Percentiles rank a stretch among this genome's conserved stretches.
Evolutionary conservation across 805 yeast genomes (phyloP).

Genomic region (Kazachstania africana): DNA sequence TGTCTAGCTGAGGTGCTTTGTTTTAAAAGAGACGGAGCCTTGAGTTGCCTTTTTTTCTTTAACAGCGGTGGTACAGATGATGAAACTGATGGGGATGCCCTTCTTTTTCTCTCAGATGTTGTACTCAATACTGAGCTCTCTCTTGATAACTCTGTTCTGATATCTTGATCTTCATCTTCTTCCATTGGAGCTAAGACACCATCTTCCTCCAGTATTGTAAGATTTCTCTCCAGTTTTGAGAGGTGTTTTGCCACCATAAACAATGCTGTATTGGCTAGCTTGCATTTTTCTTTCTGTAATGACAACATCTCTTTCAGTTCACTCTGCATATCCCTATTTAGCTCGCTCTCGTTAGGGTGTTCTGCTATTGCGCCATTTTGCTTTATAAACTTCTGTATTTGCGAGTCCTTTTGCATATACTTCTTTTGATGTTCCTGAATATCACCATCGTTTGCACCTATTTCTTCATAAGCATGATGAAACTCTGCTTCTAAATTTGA

Average conservation of each 20-base stretch:
- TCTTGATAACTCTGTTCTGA: slow-evolving; percentile 21
- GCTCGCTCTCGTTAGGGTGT: slow-evolving; percentile 67
- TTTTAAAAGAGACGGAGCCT: slow-evolving; percentile 4
- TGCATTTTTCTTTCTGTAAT: slow-evolving; percentile 67
- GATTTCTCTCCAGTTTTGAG: slow-evolving; percentile 59
- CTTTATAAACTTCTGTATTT: slow-evolving; percentile 69
- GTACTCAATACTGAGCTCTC: slow-evolving; percentile 17
- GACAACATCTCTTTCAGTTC: slow-evolving; percentile 49
- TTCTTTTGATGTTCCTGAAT: slow-evolving; percentile 56
- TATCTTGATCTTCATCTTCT: slow-evolving; percentile 27
- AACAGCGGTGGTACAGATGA: slow-evolving; percentile 5
- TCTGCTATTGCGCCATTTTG: slow-evolving; percentile 72
- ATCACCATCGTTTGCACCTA: slow-evolving; percentile 55
- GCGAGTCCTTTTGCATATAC: slow-evolving; percentile 61
- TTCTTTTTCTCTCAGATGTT: slow-evolving; percentile 12
- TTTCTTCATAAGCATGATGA: slow-evolving; percentile 67
- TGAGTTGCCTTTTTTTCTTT: slow-evolving; percentile 15
- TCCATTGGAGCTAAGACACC: slow-evolving; percentile 60
- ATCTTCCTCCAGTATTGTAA: slow-evolving; percentile 63
- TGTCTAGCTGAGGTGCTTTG: slow-evolving; percentile 1
- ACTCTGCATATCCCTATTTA: slow-evolving; percentile 54
- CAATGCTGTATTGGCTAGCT: slow-evolving; percentile 74
- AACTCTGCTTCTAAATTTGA: slow-evolving; percentile 84
- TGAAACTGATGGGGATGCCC: slow-evolving; percentile 10
- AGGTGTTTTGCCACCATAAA: slow-evolving; percentile 68